These are phyloP conservation scores for Salvia splendens DNA, from an alignment of 257 asterid genomes.

Conservation along the genomic window DNA sequence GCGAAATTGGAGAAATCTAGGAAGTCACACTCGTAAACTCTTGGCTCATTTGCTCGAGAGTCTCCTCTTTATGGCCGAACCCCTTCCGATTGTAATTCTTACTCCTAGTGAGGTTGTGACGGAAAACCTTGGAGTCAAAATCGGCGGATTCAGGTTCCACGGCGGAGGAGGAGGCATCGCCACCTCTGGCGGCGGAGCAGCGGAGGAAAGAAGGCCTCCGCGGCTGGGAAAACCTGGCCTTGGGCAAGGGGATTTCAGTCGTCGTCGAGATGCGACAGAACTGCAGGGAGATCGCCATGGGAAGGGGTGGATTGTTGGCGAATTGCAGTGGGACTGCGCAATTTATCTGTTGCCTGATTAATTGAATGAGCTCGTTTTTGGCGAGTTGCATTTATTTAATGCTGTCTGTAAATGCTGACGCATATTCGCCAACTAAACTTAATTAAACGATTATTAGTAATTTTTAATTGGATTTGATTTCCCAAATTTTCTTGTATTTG, in stretches of 20 bases:
- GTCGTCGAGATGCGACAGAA: slow-evolving; percentile 56
- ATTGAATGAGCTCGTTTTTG: slow-evolving; percentile 27
- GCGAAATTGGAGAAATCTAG: slow-evolving; percentile 2
- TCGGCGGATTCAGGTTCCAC: slow-evolving; percentile 45
- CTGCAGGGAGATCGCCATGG: slow-evolving; percentile 78
- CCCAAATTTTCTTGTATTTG: background rate
- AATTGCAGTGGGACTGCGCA: slow-evolving; percentile 6
- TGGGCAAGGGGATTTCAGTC: slow-evolving; percentile 59
- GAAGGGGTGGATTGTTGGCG: background rate
- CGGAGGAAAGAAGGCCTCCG: slow-evolving; percentile 56
- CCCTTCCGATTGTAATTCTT: slow-evolving; percentile 87
- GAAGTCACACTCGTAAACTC: slow-evolving; percentile 74
- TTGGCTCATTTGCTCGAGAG: slow-evolving; percentile 72
- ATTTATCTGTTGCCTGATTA: slow-evolving; percentile 28
- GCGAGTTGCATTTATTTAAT: slow-evolving; percentile 29
- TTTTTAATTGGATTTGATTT: background rate
- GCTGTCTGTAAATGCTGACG: background rate
- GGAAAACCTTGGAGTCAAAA: slow-evolving; percentile 77
- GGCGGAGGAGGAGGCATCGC: slow-evolving; percentile 49
- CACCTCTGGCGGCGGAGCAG: slow-evolving; percentile 64
- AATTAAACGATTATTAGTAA: background rate
- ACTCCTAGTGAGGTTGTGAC: slow-evolving; percentile 88
- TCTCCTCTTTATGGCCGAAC: slow-evolving; percentile 76
- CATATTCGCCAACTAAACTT: background rate
- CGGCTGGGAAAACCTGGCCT: slow-evolving; percentile 44